Percentiles rank a stretch among this genome's conserved stretches.
These are phyloP conservation scores for Sabuloglossum arenarium DNA, from an alignment of 495 filamentous ascomycete species.

Conservation along the genomic window DNA sequence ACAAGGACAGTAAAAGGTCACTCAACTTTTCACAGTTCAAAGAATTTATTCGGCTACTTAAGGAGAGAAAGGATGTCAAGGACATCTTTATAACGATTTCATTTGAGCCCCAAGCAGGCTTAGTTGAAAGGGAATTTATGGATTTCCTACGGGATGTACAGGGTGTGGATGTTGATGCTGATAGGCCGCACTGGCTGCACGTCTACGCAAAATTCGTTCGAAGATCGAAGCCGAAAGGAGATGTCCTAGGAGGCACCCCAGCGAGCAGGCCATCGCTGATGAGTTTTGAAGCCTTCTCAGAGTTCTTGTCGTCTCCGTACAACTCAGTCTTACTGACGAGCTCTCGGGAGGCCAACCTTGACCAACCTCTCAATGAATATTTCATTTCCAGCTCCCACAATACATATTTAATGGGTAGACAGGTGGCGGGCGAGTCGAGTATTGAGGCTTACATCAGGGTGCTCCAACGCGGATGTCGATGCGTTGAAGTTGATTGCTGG, in stretches of 20 bases:
- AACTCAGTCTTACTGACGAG: constrained; percentile 22
- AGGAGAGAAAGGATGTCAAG: constrained; percentile 61
- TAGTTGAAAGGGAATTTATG: constrained; percentile 53
- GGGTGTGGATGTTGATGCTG: constrained; percentile 47
- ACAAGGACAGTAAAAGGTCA: constrained; percentile 33
- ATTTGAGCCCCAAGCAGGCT: constrained; percentile 30
- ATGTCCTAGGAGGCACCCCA: constrained; percentile 15
- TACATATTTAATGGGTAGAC: constrained; percentile 81
- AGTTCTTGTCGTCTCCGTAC: constrained; percentile 52
- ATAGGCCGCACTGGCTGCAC: constrained; percentile 42
- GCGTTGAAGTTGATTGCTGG: constrained; percentile 96
- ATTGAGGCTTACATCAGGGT: constrained; percentile 86
- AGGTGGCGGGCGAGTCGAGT: constrained; percentile 74
- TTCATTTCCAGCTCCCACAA: constrained; percentile 98
- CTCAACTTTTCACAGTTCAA: constrained; percentile 62
- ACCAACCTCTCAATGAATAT: constrained; percentile 86
- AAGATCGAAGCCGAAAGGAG: constrained; percentile 32
- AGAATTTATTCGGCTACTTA: constrained; percentile 60
- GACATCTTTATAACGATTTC: constrained; percentile 38
- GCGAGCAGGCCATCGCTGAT: constrained; percentile 33
- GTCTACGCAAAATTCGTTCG: constrained; percentile 59
- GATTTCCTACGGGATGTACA: constrained; percentile 54
- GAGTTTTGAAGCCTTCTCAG: constrained; percentile 50
- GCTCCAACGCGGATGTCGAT: constrained; percentile 75
- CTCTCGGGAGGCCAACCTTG: constrained; percentile 35